Evolutionary conservation across 2,329 filamentous ascomycete genomes (phyloP).

Genomic region (Phyllosticta citribraziliensis): DNA sequence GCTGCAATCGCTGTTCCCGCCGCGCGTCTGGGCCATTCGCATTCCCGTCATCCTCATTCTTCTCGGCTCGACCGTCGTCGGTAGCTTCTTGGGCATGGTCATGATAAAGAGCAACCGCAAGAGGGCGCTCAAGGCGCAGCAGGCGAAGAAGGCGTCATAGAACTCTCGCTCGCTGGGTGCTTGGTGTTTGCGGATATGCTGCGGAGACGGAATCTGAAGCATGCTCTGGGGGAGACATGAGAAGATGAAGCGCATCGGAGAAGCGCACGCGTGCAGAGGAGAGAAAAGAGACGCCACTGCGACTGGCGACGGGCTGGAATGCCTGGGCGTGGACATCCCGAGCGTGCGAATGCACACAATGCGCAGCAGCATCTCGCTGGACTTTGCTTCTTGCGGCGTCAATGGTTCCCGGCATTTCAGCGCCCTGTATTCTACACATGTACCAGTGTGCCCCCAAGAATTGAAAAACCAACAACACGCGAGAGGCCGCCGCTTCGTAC

Average conservation of each 20-base stretch:
- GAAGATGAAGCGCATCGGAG: background rate
- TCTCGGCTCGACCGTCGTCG: constrained; percentile 83
- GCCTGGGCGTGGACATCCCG: background rate
- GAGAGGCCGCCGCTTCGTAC: no score
- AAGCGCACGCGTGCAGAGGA: background rate
- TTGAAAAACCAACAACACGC: no score
- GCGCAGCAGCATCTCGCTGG: background rate
- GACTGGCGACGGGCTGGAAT: background rate
- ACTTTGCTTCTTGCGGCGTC: background rate
- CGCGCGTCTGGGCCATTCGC: constrained; percentile 96
- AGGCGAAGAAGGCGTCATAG: constrained; percentile 67
- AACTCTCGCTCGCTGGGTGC: background rate
- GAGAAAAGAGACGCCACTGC: background rate
- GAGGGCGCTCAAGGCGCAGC: constrained; percentile 89
- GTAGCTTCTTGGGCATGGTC: constrained; percentile 88
- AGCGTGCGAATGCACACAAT: background rate
- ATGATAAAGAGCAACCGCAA: constrained; percentile 99
- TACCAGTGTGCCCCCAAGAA: no score
- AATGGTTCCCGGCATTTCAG: background rate
- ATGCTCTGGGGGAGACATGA: background rate
- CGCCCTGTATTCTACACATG: background rate
- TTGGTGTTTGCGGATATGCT: no score
- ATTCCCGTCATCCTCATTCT: constrained; percentile 95
- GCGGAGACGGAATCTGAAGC: background rate
- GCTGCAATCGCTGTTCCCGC: constrained; percentile 89